A percentile compares a stretch with the other conserved stretches of the same genome.
Conservation (phyloP, 2,329 filamentous ascomycete genomes). For the Aspergillus tubingensis region DNA sequence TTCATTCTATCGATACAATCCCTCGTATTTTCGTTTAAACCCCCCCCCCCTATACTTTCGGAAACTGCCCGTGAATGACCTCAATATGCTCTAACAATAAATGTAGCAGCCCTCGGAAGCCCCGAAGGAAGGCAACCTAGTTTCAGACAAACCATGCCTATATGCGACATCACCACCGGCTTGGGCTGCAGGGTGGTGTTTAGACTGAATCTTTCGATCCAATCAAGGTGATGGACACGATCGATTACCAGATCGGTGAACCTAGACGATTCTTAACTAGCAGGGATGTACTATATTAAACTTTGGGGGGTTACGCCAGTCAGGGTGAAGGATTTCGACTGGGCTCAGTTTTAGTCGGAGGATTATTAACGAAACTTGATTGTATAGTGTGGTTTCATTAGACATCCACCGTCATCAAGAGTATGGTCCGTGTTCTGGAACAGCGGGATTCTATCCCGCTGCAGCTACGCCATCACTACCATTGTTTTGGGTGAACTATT, state of each 20-base stretch:
- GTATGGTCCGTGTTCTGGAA: conserved; percentile 10
- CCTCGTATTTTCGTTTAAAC: background rate
- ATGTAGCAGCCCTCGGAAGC: background rate
- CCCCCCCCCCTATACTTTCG: background rate
- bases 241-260: background rate
- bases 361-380: background rate
- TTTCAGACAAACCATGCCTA: background rate
- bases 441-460: background rate
- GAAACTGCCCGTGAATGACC: background rate
- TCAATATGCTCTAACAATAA: background rate
- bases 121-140: background rate
- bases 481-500: no score
- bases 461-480: background rate
- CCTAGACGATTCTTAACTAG: background rate
- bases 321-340: background rate
- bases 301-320: background rate
- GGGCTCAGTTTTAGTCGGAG: background rate
- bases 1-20: background rate
- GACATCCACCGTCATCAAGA: background rate
- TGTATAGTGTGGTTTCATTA: background rate
- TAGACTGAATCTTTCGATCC: background rate
- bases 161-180: background rate
- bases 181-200: background rate
- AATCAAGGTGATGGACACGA: background rate
- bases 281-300: conserved; percentile 3